phyloP scores from a whole-genome alignment of 2,329 filamentous ascomycete species.

The Sordariomycetes sp. region DNA sequence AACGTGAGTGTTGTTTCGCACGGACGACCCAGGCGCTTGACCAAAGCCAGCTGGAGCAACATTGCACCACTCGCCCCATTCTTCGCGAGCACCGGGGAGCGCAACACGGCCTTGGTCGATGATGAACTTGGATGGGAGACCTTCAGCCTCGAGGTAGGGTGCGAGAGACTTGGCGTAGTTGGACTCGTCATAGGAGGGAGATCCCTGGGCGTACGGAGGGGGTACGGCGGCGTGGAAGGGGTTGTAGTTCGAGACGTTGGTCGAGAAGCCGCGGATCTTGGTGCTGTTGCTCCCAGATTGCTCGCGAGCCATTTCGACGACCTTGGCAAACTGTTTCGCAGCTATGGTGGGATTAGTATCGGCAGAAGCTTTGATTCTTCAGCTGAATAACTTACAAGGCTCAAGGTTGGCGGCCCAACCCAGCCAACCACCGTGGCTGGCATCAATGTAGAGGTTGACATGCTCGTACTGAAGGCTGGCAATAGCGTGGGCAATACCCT shows the following conservation, averaged over 20 bases:
- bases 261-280: constrained; percentile 29
- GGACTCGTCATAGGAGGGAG: constrained; percentile 28
- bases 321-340: constrained; percentile 28
- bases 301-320: constrained; percentile 21
- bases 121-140: constrained; percentile 32
- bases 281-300: constrained; percentile 6
- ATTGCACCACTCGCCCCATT: constrained; percentile 36
- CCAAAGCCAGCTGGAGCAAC: constrained; percentile 29
- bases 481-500: constrained; percentile 31
- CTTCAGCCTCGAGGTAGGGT: constrained; percentile 24
- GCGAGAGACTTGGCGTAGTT: constrained; percentile 28
- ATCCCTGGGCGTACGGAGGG: constrained; percentile 30
- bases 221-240: constrained; percentile 24
- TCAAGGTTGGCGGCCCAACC: constrained; percentile 21
- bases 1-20: constrained; percentile 25
- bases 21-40: constrained; percentile 20
- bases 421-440: constrained; percentile 32
- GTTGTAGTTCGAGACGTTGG: constrained; percentile 34
- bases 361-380: background rate
- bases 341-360: constrained; percentile 12
- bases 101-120: constrained; percentile 33
- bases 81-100: constrained; percentile 21
- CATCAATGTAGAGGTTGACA: constrained; percentile 30
- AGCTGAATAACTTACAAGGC: background rate
- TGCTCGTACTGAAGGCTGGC: constrained; percentile 24